These are phyloP conservation scores for Colletotrichum sp. DNA, from an alignment of 2,329 filamentous ascomycete genomes.

Conservation along the genomic window DNA sequence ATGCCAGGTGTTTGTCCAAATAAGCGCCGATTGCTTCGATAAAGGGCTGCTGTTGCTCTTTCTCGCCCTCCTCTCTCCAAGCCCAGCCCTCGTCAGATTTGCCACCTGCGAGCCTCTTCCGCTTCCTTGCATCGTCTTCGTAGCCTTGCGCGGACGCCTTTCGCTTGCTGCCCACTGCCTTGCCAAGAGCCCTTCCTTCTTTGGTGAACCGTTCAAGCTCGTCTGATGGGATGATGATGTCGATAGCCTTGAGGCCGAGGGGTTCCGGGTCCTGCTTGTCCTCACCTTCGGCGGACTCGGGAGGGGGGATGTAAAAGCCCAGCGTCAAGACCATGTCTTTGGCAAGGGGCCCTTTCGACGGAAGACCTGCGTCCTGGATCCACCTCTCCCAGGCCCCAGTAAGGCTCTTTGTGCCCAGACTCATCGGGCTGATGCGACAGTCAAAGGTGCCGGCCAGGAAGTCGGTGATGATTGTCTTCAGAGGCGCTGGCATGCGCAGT, in stretches of 20 bases:
- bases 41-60: constrained; percentile 45
- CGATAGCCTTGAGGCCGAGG: constrained; percentile 48
- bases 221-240: constrained; percentile 54
- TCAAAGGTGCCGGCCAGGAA: constrained; percentile 62
- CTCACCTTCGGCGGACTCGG: background rate
- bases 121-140: constrained; percentile 39
- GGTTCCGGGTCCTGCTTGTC: constrained; percentile 20
- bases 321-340: constrained; percentile 58
- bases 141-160: constrained; percentile 26
- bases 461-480: constrained; percentile 53
- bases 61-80: constrained; percentile 41
- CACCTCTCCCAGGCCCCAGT: constrained; percentile 56
- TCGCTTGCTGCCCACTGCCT: background rate
- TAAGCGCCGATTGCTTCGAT: constrained; percentile 55
- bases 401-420: constrained; percentile 55
- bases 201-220: constrained; percentile 53
- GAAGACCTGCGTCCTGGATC: constrained; percentile 44
- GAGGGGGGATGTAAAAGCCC: constrained; percentile 50
- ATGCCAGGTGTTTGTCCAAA: constrained; percentile 55
- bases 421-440: constrained; percentile 57
- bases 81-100: constrained; percentile 58
- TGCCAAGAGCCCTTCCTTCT: constrained; percentile 37
- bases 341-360: constrained; percentile 33
- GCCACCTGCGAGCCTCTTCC: constrained; percentile 51
- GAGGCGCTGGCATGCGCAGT: constrained; percentile 58